These are phyloP conservation scores for Colletotrichum sansevieriae DNA, from an alignment of 2,329 filamentous ascomycete species.

Conservation along the genomic window DNA sequence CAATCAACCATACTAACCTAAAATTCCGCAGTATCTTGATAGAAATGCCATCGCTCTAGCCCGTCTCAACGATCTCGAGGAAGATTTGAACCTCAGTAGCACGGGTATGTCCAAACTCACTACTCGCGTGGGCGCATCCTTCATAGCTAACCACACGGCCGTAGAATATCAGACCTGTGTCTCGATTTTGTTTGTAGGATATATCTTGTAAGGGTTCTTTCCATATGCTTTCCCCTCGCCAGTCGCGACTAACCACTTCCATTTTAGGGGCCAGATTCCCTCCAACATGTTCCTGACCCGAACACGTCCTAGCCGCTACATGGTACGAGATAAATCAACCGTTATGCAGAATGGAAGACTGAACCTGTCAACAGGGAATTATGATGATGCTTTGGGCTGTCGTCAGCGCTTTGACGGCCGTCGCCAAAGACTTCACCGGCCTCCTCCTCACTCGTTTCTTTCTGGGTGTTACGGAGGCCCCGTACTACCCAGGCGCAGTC, in stretches of 20 bases:
- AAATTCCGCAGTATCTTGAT: conserved; percentile 25
- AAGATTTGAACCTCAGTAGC: conserved; percentile 43
- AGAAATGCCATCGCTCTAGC: conserved; percentile 43
- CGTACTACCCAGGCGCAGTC: conserved; percentile 48
- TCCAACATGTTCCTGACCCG: conserved; percentile 43
- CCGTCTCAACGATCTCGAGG: conserved; percentile 44
- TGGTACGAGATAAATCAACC: conserved; percentile 7
- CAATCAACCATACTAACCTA: background rate
- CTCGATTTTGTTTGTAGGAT: conserved; percentile 51
- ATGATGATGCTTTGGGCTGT: conserved; percentile 44
- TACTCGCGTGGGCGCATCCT: too few relatives aligned
- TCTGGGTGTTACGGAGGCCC: conserved; percentile 53
- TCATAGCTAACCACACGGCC: background rate
- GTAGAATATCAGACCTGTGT: conserved; percentile 52
- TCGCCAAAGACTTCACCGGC: conserved; percentile 49
- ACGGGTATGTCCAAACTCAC: conserved; percentile 21
- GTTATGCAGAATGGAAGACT: background rate
- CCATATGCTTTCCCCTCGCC: rapidly evolving
- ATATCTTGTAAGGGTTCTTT: conserved; percentile 38
- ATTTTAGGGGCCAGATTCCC: conserved; percentile 38
- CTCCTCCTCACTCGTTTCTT: conserved; percentile 53
- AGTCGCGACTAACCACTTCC: background rate
- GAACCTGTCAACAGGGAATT: conserved; percentile 13
- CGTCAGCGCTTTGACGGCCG: conserved; percentile 48
- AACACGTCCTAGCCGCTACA: conserved; percentile 42